Evolutionary conservation across 1,139 yeast genomes (phyloP).

Genomic region (Suhomyces bribrorum): DNA sequence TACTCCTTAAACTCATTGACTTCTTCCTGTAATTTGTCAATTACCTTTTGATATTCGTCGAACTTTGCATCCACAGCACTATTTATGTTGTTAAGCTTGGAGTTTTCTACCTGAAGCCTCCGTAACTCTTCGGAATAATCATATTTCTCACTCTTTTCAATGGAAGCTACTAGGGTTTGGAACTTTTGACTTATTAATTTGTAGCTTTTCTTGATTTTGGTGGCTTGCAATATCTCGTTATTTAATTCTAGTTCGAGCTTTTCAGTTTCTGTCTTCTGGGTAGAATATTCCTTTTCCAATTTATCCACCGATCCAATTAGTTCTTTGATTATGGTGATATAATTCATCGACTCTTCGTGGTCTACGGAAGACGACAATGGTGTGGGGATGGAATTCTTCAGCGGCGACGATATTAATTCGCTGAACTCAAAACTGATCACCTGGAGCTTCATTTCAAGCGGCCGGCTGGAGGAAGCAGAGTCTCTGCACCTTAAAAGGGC

Average conservation of each 20-base stretch:
- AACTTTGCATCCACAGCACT: slow-evolving; percentile 27
- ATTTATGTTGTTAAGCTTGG: slow-evolving; percentile 17
- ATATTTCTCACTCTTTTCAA: slow-evolving; percentile 14
- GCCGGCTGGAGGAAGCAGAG: slow-evolving; percentile 10
- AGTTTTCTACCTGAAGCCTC: slow-evolving; percentile 24
- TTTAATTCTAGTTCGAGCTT: slow-evolving; percentile 26
- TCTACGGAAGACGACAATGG: slow-evolving; percentile 18
- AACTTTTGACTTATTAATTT: slow-evolving; percentile 23
- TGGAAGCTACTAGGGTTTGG: slow-evolving; percentile 18
- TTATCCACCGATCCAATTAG: slow-evolving; percentile 19
- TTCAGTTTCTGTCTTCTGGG: slow-evolving; percentile 24
- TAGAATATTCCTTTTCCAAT: slow-evolving; percentile 25
- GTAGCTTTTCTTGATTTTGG: slow-evolving; percentile 22
- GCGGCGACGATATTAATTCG: slow-evolving; percentile 12
- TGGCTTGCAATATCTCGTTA: slow-evolving; percentile 26
- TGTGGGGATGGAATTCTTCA: slow-evolving; percentile 15
- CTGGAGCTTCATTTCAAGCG: slow-evolving; percentile 29
- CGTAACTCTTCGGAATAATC: slow-evolving; percentile 15
- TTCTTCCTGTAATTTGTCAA: slow-evolving; percentile 35
- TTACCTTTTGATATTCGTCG: slow-evolving; percentile 33
- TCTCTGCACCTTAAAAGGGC: slow-evolving; percentile 23
- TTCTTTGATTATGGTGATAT: slow-evolving; percentile 21
- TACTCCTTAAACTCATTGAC: slow-evolving; percentile 28
- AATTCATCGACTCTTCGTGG: slow-evolving; percentile 19
- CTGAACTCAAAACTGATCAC: slow-evolving; percentile 26